phyloP scores from a whole-genome alignment of 2,329 filamentous ascomycete genomes.

The Mariannaea elegans region DNA sequence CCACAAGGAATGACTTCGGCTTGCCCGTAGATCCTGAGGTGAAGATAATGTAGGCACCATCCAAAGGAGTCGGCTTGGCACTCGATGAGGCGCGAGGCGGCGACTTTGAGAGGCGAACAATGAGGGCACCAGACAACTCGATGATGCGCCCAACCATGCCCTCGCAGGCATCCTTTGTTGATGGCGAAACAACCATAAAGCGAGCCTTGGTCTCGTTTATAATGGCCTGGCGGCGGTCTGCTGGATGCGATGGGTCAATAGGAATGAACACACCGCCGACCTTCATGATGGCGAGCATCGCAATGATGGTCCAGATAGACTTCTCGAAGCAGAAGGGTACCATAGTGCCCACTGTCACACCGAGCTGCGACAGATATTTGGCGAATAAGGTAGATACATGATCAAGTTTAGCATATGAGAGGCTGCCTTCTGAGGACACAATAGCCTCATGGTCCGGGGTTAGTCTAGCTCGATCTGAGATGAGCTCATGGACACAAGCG shows the following conservation, averaged over 20 bases:
- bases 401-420: constrained; percentile 32
- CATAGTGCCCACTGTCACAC: constrained; percentile 2
- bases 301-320: constrained; percentile 30
- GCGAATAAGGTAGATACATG: neutral
- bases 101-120: neutral
- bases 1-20: constrained; percentile 60
- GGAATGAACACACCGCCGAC: constrained; percentile 43
- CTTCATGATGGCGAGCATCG: constrained; percentile 46
- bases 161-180: neutral
- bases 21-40: constrained; percentile 64
- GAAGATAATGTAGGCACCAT: constrained; percentile 54
- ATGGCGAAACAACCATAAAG: neutral
- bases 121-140: neutral
- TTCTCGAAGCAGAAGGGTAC: constrained; percentile 25
- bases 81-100: too few relatives aligned
- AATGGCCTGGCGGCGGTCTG: constrained; percentile 16
- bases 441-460: constrained; percentile 21
- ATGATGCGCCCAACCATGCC: neutral
- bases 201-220: neutral
- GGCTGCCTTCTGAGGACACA: constrained; percentile 37
- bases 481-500: constrained; percentile 29
- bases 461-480: constrained; percentile 10
- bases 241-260: constrained; percentile 50
- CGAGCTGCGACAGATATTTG: constrained; percentile 12
- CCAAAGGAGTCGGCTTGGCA: neutral